These are phyloP conservation scores for Nitzschia sp. DNA, from an alignment of 108 stramenopile genomes.

Conservation along the genomic window DNA sequence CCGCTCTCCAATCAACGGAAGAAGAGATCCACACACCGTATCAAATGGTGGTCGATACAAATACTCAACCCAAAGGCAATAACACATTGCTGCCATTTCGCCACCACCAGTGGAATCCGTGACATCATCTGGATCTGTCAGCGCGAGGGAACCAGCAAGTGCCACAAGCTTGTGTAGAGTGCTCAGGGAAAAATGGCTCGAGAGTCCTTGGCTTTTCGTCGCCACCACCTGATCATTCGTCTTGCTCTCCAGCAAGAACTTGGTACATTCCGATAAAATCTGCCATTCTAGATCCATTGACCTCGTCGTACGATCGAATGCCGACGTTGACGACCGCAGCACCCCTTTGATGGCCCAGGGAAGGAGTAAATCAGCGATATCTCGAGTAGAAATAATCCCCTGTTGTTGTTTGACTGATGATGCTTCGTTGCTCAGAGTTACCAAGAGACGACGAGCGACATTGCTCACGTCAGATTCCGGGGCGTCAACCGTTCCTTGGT, in stretches of 20 bases:
- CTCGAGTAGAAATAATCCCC: constrained; percentile 13
- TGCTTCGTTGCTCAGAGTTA: background rate
- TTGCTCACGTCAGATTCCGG: background rate
- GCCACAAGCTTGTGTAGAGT: constrained; percentile 45
- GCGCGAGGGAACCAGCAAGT: constrained; percentile 20
- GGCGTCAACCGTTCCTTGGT: background rate
- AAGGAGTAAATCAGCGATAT: constrained; percentile 23
- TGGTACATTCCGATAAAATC: background rate
- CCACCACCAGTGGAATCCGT: background rate
- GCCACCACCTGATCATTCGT: background rate
- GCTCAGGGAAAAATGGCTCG: constrained; percentile 19
- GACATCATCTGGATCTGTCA: background rate
- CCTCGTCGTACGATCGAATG: background rate
- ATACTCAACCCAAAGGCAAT: constrained; percentile 27
- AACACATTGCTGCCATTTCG: constrained; percentile 19
- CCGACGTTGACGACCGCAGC: background rate
- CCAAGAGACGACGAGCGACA: background rate
- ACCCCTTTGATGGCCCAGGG: constrained; percentile 38
- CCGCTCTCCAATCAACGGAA: constrained; percentile 19
- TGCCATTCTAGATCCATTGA: constrained; percentile 10
- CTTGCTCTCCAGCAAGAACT: background rate
- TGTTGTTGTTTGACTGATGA: background rate
- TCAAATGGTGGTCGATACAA: constrained; percentile 44
- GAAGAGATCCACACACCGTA: constrained; percentile 32
- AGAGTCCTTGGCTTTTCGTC: background rate